A percentile compares a stretch with the other conserved stretches of the same genome.
These are phyloP conservation scores for Dothideomycetes sp. DNA, from an alignment of 2,329 filamentous ascomycete species.

Conservation along the genomic window DNA sequence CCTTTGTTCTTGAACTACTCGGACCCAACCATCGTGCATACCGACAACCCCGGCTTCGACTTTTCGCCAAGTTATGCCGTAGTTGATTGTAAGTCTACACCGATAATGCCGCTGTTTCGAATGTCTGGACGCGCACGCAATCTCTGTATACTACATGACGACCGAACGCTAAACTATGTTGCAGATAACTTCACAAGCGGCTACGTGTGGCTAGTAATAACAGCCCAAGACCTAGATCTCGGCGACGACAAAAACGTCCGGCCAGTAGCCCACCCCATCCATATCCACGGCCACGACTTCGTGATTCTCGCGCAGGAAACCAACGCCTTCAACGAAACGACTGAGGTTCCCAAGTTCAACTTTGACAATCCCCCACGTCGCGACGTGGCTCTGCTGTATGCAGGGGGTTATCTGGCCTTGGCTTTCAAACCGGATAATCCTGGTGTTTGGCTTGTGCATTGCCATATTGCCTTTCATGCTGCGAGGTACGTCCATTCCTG, in stretches of 20 bases:
- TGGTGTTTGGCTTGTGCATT: constrained; percentile 11
- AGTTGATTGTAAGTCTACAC: constrained; percentile 12
- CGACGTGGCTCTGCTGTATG: constrained; percentile 5
- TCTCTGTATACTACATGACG: too few relatives aligned
- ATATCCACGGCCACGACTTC: constrained; percentile 21
- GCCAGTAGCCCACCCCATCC: constrained; percentile 19
- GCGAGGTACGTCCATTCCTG: too few relatives aligned
- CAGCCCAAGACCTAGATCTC: constrained; percentile 12
- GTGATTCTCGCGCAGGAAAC: constrained; percentile 16
- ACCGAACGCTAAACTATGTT: too few relatives aligned
- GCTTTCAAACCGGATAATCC: constrained; percentile 10
- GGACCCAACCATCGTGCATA: constrained; percentile 17
- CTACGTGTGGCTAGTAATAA: constrained; percentile 21
- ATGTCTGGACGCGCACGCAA: too few relatives aligned
- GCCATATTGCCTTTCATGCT: constrained; percentile 17
- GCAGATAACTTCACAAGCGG: constrained; percentile 11
- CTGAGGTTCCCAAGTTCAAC: constrained; percentile 9
- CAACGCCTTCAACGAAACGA: constrained; percentile 8
- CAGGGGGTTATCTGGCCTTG: constrained; percentile 5
- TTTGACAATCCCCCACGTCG: constrained; percentile 10
- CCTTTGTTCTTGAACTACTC: constrained; percentile 19
- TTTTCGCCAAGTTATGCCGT: constrained; percentile 12
- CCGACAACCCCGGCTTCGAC: constrained; percentile 14
- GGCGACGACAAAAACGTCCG: constrained; percentile 8
- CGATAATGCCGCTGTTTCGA: too few relatives aligned